Evolutionary conservation across 1,284 basidiomycete genomes (phyloP).

Genomic region (Apiotrichum veenhuisii): DNA sequence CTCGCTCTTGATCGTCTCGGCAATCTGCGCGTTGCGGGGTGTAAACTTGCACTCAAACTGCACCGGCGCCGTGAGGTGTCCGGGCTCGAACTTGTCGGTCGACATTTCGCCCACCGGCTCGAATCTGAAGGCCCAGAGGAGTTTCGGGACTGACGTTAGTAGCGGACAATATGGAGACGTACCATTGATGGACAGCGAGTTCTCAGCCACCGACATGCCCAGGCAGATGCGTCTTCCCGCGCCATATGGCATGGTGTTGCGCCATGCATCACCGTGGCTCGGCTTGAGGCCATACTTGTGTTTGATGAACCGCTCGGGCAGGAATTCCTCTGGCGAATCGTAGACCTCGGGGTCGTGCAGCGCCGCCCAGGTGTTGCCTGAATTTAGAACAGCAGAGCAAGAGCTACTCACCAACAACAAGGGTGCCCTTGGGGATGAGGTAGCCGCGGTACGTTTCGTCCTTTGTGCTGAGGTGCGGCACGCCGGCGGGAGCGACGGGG

Average conservation of each 20-base stretch:
- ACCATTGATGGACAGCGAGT: slow-evolving; percentile 14
- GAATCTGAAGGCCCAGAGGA: slow-evolving; percentile 13
- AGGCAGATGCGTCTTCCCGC: slow-evolving; percentile 9
- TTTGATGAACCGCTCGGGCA: slow-evolving; percentile 8
- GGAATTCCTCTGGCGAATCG: slow-evolving; percentile 6
- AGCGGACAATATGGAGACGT: not conserved
- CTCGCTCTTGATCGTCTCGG: slow-evolving; percentile 7
- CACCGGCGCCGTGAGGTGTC: slow-evolving; percentile 9
- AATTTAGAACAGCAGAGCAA: not conserved
- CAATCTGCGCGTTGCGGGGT: slow-evolving; percentile 4
- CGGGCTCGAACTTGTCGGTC: slow-evolving; percentile 11
- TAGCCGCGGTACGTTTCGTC: slow-evolving; percentile 11
- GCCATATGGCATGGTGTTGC: slow-evolving; percentile 10
- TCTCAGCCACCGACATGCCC: slow-evolving; percentile 9
- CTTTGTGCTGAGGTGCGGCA: slow-evolving; percentile 10
- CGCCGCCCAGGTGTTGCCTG: slow-evolving; percentile 11
- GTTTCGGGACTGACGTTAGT: slow-evolving; percentile 3
- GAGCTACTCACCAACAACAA: slow-evolving; percentile 1
- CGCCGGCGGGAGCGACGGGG: slow-evolving; percentile 11
- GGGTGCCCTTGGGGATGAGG: slow-evolving; percentile 9
- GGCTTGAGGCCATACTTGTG: slow-evolving; percentile 7
- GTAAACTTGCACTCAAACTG: slow-evolving; percentile 11
- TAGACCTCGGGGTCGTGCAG: slow-evolving; percentile 12
- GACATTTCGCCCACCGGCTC: slow-evolving; percentile 8
- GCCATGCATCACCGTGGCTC: slow-evolving; percentile 1